phyloP scores from a whole-genome alignment of 1,139 yeast genomes.

The Geotrichum candidum region DNA sequence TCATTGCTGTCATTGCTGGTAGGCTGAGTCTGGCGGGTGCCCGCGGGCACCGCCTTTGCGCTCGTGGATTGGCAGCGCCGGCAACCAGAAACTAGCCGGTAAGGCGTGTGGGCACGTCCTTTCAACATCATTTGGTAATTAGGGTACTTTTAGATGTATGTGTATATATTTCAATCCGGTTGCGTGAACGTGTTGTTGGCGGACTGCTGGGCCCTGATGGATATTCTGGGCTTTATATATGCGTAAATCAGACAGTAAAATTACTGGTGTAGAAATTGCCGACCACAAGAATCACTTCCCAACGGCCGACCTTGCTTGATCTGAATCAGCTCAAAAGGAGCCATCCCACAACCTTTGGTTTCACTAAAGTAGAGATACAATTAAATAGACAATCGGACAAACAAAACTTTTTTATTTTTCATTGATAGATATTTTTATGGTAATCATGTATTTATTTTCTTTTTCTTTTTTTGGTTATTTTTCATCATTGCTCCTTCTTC shows the following conservation, averaged over 20 bases:
- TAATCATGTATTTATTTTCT: background rate
- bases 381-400: background rate
- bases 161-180: too few species aligned
- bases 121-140: background rate
- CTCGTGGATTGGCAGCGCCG: background rate
- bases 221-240: too few species aligned
- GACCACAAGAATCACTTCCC: too few species aligned
- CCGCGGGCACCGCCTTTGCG: background rate
- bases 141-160: too few species aligned
- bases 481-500: background rate
- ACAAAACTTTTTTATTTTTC: background rate
- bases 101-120: background rate
- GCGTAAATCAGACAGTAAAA: too few species aligned
- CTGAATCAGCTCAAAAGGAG: too few species aligned
- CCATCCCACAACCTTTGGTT: too few species aligned
- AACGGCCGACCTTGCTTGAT: too few species aligned
- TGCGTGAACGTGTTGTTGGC: too few species aligned
- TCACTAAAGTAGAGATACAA: background rate
- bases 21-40: background rate
- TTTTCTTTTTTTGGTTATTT: background rate
- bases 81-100: background rate
- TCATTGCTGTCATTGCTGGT: background rate
- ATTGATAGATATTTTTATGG: background rate
- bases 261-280: too few species aligned
- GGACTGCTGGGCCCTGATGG: too few species aligned